Evolutionary conservation across 2,329 filamentous ascomycete genomes (phyloP).

Genomic region (Colletotrichum incanum): DNA sequence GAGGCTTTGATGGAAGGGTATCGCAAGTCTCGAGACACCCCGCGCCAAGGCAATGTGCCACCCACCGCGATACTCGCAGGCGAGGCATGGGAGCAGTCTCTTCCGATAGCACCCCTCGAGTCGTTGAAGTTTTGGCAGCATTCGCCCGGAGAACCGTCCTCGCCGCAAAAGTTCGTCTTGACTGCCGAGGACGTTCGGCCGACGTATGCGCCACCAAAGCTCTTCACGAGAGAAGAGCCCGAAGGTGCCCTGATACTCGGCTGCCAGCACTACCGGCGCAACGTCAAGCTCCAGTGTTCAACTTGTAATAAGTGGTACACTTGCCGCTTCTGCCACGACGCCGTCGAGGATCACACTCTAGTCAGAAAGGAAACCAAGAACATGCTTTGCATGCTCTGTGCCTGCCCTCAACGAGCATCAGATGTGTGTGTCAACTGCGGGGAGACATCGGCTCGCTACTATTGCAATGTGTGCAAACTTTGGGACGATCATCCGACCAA

Average conservation of each 20-base stretch:
- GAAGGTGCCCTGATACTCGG: conserved; percentile 70
- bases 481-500: conserved; percentile 96
- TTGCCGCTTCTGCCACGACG: conserved; percentile 94
- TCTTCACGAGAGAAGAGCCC: conserved; percentile 62
- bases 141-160: conserved; percentile 57
- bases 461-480: conserved; percentile 93
- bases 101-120: conserved; percentile 64
- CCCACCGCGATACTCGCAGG: conserved; percentile 41
- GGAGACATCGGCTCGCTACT: conserved; percentile 87
- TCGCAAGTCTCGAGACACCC: conserved; percentile 52
- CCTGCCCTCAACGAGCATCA: conserved; percentile 84
- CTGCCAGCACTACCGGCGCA: conserved; percentile 93
- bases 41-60: conserved; percentile 17
- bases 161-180: conserved; percentile 63
- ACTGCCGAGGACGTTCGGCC: conserved; percentile 75
- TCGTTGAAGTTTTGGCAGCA: conserved; percentile 74
- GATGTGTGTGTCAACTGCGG: conserved; percentile 86
- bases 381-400: conserved; percentile 98
- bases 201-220: conserved; percentile 75
- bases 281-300: conserved; percentile 95
- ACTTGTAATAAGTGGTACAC: conserved; percentile 94
- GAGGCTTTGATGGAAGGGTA: conserved; percentile 80
- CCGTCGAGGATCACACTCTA: conserved; percentile 82
- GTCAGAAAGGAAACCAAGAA: conserved; percentile 88
- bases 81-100: conserved; percentile 57